Evolutionary conservation across 768 basidiomycete genomes (phyloP).

Genomic region (Gymnopilus junonius): DNA sequence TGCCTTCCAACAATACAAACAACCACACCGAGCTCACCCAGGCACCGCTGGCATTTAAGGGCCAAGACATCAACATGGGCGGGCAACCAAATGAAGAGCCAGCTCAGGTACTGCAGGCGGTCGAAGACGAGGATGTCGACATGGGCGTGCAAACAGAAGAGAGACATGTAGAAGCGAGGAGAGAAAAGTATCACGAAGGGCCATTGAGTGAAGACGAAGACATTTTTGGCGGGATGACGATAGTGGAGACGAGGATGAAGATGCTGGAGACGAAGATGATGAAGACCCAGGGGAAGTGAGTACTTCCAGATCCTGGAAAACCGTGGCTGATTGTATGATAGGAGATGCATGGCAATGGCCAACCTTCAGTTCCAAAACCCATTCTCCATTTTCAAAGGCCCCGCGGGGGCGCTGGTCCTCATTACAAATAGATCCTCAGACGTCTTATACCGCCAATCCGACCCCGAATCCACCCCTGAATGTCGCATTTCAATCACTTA

Average conservation of each 20-base stretch:
- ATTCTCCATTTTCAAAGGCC: constrained; percentile 2
- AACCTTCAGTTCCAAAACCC: neutral
- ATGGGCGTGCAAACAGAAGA: neutral
- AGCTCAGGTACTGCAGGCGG: too few species aligned
- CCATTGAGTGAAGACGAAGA: neutral
- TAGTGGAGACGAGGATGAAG: neutral
- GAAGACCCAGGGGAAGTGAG: neutral
- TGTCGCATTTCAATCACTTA: neutral
- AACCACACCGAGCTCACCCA: neutral
- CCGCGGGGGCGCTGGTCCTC: constrained; percentile 2
- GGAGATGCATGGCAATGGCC: neutral
- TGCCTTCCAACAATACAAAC: too few species aligned
- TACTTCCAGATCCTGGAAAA: neutral
- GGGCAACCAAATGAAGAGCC: too few species aligned
- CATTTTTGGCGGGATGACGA: too few species aligned
- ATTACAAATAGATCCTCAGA: neutral
- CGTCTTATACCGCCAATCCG: neutral
- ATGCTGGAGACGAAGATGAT: neutral
- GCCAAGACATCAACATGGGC: neutral
- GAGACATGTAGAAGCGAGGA: neutral
- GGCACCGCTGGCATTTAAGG: neutral
- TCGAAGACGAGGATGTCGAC: too few species aligned
- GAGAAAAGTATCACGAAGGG: neutral
- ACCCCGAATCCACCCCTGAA: neutral
- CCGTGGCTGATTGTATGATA: neutral